phyloP scores from a whole-genome alignment of 78 protist species.

The Diacronema lutheri region DNA sequence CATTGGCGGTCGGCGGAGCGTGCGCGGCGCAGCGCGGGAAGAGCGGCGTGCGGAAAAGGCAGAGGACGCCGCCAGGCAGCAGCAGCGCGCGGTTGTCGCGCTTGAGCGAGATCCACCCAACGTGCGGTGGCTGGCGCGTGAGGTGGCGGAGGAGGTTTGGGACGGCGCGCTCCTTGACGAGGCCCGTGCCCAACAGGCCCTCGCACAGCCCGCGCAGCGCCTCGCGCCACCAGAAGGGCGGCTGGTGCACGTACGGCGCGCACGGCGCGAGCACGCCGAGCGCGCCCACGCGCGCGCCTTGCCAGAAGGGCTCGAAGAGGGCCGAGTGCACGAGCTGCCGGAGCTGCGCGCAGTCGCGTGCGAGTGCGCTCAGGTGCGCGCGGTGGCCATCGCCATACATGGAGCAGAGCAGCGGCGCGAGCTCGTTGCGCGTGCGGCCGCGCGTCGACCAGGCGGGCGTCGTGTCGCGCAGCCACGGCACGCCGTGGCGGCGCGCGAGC shows the following conservation, averaged over 20 bases:
- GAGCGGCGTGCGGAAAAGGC: too few relatives aligned
- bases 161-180: neutral
- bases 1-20: too few relatives aligned
- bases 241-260: neutral
- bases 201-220: slow-evolving; percentile 4
- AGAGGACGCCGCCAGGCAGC: too few relatives aligned
- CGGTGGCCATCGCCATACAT: slow-evolving; percentile 1
- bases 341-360: neutral
- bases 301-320: slow-evolving; percentile 1
- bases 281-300: neutral
- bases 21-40: too few relatives aligned
- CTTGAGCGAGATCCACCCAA: neutral
- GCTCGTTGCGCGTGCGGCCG: slow-evolving; percentile 48
- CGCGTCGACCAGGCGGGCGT: slow-evolving; percentile 60
- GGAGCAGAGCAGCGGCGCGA: slow-evolving; percentile 13
- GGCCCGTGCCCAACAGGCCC: neutral
- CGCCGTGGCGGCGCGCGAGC: slow-evolving; percentile 56
- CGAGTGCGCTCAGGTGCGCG: slow-evolving; percentile 14
- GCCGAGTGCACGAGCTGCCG: neutral
- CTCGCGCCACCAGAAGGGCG: slow-evolving; percentile 27
- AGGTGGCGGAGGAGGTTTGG: neutral
- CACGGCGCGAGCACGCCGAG: neutral
- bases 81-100: neutral
- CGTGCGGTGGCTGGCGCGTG: neutral
- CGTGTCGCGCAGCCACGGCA: slow-evolving; percentile 59